Percentiles rank a stretch among this genome's conserved stretches.
These are phyloP conservation scores for Claviceps sp. DNA, from an alignment of 2,329 filamentous ascomycete species.

Conservation along the genomic window DNA sequence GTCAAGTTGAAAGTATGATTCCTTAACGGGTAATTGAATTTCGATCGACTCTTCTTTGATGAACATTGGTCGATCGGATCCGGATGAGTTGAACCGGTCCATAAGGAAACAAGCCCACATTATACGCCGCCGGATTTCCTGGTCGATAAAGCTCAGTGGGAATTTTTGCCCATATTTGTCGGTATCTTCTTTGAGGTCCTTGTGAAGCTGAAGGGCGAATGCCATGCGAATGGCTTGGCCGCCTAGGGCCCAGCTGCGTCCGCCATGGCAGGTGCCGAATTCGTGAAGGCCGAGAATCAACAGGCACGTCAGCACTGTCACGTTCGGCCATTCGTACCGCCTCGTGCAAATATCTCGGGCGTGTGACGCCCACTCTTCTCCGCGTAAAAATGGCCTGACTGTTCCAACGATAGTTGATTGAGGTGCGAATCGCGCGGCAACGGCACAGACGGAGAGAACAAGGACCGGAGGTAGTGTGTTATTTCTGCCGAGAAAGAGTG, in stretches of 20 bases:
- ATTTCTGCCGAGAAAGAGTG: constrained; percentile 14
- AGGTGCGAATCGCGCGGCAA: constrained; percentile 87
- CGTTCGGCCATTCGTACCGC: constrained; percentile 88
- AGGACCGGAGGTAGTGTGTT: constrained; percentile 72
- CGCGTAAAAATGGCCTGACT: constrained; percentile 65
- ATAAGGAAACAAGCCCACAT: constrained; percentile 99
- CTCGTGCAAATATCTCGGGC: constrained; percentile 80
- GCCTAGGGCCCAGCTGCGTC: constrained; percentile 87
- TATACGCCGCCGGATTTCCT: constrained; percentile 79
- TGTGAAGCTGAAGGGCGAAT: constrained; percentile 85
- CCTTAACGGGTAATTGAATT: constrained; percentile 81
- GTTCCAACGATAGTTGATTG: constrained; percentile 67
- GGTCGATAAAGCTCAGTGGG: constrained; percentile 76
- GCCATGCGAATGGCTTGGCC: constrained; percentile 96
- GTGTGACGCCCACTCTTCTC: constrained; percentile 78
- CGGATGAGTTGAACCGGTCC: constrained; percentile 95
- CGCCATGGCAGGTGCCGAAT: constrained; percentile 93
- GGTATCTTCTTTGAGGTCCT: constrained; percentile 71
- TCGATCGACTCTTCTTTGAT: constrained; percentile 80
- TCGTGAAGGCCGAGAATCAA: constrained; percentile 83
- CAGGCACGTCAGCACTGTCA: constrained; percentile 86
- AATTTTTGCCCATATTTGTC: constrained; percentile 46
- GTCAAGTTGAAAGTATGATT: constrained; percentile 80
- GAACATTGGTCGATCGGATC: constrained; percentile 82
- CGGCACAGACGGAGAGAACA: constrained; percentile 83